phyloP scores from a whole-genome alignment of 2,329 filamentous ascomycete genomes.

The Penicillium oxalicum region DNA sequence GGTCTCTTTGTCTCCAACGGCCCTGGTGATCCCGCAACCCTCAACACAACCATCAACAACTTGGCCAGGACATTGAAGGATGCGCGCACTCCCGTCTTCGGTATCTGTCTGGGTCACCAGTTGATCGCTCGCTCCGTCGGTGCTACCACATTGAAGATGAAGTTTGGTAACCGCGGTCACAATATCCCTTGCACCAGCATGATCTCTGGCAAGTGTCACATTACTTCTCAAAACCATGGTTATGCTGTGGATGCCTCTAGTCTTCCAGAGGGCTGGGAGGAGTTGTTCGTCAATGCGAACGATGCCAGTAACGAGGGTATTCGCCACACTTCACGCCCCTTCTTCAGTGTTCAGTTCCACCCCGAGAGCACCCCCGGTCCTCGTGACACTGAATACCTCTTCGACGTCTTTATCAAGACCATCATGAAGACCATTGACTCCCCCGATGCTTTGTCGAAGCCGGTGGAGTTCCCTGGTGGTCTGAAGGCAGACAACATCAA shows the following conservation, averaged over 20 bases:
- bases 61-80: conserved; percentile 70
- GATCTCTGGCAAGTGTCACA: conserved; percentile 94
- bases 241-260: conserved; percentile 81
- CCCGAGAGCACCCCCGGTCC: conserved; percentile 95
- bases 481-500: conserved; percentile 71
- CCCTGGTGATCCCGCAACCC: conserved; percentile 85
- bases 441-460: conserved; percentile 58
- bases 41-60: conserved; percentile 71
- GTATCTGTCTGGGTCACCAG: conserved; percentile 94
- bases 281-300: conserved; percentile 97
- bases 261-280: conserved; percentile 74
- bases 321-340: conserved; percentile 74
- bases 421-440: conserved; percentile 68
- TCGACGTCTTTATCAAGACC: conserved; percentile 90
- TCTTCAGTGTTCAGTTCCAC: conserved; percentile 99
- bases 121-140: conserved; percentile 82
- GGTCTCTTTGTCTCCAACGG: conserved; percentile 98
- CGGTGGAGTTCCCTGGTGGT: conserved; percentile 83
- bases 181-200: conserved; percentile 98
- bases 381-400: conserved; percentile 90
- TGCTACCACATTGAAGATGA: conserved; percentile 87
- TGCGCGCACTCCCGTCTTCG: conserved; percentile 81
- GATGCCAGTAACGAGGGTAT: conserved; percentile 98
- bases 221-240: conserved; percentile 98
- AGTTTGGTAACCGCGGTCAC: conserved; percentile 97